phyloP scores from a whole-genome alignment of 1,284 basidiomycete genomes.

The Irpex sp. region DNA sequence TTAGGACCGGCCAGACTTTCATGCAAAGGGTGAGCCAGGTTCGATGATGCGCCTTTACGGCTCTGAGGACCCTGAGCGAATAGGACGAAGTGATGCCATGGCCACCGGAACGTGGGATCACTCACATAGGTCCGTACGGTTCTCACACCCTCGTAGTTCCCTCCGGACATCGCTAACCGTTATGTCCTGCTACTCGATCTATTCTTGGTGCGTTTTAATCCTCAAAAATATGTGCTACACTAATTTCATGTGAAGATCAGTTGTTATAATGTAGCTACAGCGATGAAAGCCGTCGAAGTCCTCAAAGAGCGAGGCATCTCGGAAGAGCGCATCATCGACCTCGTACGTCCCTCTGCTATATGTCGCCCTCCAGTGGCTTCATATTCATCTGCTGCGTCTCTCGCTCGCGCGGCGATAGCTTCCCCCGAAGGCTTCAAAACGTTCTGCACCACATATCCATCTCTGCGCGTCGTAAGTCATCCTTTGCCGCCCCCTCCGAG shows the following conservation, averaged over 20 bases:
- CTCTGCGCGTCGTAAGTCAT: conserved; percentile 81
- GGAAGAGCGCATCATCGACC: conserved; percentile 92
- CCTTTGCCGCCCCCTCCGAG: not conserved
- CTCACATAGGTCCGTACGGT: not conserved
- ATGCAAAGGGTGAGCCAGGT: conserved; percentile 82
- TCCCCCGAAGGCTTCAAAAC: conserved; percentile 92
- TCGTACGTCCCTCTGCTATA: conserved; percentile 77
- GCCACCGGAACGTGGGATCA: conserved; percentile 69
- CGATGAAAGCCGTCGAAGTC: conserved; percentile 97
- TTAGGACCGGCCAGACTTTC: conserved; percentile 92
- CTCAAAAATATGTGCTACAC: not conserved
- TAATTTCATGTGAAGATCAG: conserved; percentile 34
- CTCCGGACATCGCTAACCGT: conserved; percentile 91
- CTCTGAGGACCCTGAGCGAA: conserved; percentile 1
- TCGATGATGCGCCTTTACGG: not conserved
- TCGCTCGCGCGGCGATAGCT: conserved; percentile 71
- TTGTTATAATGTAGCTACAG: conserved; percentile 69
- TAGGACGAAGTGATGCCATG: conserved; percentile 96
- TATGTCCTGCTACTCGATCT: conserved; percentile 95
- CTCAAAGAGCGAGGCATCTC: conserved; percentile 91
- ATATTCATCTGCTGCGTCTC: no score
- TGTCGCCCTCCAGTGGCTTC: no score
- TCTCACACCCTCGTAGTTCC: conserved; percentile 65
- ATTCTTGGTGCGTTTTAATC: conserved; percentile 86
- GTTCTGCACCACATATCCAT: conserved; percentile 86